Base-by-base conservation (phyloP, 1,284 basidiomycete genomes). In the Baeospora myosura region DNA sequence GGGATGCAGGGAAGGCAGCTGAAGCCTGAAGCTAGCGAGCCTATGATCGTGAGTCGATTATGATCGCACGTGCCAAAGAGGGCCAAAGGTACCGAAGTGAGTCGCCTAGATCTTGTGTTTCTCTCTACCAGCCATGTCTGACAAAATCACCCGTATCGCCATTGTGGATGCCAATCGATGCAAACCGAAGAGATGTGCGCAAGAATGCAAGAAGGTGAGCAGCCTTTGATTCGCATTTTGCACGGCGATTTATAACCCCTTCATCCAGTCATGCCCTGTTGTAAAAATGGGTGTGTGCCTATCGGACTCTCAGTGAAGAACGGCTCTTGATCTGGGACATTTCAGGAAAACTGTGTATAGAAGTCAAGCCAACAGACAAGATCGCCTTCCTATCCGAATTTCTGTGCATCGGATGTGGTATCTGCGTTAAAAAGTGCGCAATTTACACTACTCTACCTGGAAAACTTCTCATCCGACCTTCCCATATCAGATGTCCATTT, bases 331-430 rank as follows among this genome's bases (percentile, higher is more conserved):
- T 41, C 20, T 40, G 38, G 17, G 36, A 24, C 14, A 16, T 18
- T 37, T 21, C 46, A 92, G 90, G 93, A 32, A 96, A 96, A 68
- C 73, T 97, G 21, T 98, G 94, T 74, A 97, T 97, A 56, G 94
- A 97, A 68, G 94, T 98, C 51, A 92, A 90, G 60, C 64, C 91
- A 11, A 76, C 82, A 11, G 89, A 95, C 69, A 95, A 94, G 73
- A 96, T 96, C 65, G 87, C 94, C 2, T 96, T 93, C 76, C 86
- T 98, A 65, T 97, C 94, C 22, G 93, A 97, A 64, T 91, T 94
- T 62, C 69, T 98, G 42, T 95, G 92, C 62, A 95, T 95, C 50
- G 92, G 92, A 57, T 97, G 93, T 65, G 93, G 93, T 87, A 96
- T 96, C 58, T 97, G 94, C 63, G 92, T 95, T 34, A 96, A 96